A percentile compares a stretch with the other conserved stretches of the same genome.
These are phyloP conservation scores for Naganishia albida DNA, from an alignment of 1,284 basidiomycete genomes.

Conservation along the genomic window DNA sequence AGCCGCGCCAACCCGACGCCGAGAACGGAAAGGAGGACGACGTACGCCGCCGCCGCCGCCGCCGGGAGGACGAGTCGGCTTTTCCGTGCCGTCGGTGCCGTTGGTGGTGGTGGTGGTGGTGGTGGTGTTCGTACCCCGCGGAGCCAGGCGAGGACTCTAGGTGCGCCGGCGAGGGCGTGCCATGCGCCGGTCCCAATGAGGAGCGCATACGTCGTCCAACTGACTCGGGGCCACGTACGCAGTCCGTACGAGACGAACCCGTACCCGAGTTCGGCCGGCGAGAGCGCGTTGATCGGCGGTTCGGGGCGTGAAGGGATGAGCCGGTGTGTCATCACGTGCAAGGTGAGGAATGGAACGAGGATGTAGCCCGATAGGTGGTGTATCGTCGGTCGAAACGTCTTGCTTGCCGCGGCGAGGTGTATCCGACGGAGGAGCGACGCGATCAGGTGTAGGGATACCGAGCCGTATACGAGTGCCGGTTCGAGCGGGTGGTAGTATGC, in stretches of 20 bases:
- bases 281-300: conserved; percentile 41
- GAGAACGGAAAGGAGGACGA: conserved; percentile 10
- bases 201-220: conserved; percentile 37
- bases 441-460: conserved; percentile 43
- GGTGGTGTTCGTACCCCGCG: neutral
- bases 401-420: conserved; percentile 28
- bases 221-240: conserved; percentile 33
- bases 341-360: conserved; percentile 39
- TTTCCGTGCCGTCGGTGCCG: neutral
- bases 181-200: conserved; percentile 39
- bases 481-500: conserved; percentile 46
- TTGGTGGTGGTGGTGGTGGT: too few relatives aligned
- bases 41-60: neutral
- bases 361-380: conserved; percentile 39
- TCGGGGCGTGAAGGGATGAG: conserved; percentile 39
- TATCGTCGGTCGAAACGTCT: neutral
- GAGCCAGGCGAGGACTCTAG: conserved; percentile 46
- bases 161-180: conserved; percentile 42
- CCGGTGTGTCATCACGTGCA: conserved; percentile 46
- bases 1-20: conserved; percentile 14
- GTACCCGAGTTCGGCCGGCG: conserved; percentile 47
- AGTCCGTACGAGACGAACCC: conserved; percentile 48
- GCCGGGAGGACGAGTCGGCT: neutral
- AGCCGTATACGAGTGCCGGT: conserved; percentile 42
- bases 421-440: conserved; percentile 40